Evolutionary conservation across 75 land plant species (phyloP).

Genomic region (Cupressus sempervirens): DNA sequence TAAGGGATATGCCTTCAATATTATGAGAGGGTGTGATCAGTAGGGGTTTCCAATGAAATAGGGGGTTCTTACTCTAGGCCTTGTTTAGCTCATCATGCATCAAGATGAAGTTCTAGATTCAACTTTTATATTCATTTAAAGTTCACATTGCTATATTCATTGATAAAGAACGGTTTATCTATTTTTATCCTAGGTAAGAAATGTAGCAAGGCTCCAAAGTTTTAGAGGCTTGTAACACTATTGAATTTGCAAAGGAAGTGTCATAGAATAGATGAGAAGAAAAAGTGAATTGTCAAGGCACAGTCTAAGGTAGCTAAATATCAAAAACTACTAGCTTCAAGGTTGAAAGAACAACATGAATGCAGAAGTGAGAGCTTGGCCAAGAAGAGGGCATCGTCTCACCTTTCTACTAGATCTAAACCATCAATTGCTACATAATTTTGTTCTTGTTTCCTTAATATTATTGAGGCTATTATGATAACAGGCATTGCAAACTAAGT

Average conservation of each 20-base stretch:
- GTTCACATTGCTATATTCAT: too few relatives aligned
- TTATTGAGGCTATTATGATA: neutral
- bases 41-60: conserved; percentile 89
- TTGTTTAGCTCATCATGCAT: conserved; percentile 59
- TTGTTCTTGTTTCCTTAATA: neutral
- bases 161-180: neutral
- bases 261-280: conserved; percentile 69
- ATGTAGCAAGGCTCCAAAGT: conserved; percentile 86
- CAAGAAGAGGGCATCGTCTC: conserved; percentile 51
- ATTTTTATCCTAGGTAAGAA: conserved; percentile 64
- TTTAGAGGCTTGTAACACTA: conserved; percentile 91
- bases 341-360: conserved; percentile 88
- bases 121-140: neutral
- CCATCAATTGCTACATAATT: conserved; percentile 29
- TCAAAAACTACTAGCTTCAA: conserved; percentile 78
- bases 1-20: conserved; percentile 82
- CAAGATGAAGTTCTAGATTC: conserved; percentile 34
- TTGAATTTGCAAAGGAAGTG: conserved; percentile 87
- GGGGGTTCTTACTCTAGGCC: conserved; percentile 74
- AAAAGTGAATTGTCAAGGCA: conserved; percentile 78
- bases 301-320: conserved; percentile 84
- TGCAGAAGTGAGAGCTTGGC: conserved; percentile 64
- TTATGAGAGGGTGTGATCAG: conserved; percentile 87
- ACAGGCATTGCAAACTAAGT: neutral
- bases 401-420: conserved; percentile 63